phyloP scores from a whole-genome alignment of 768 basidiomycete species.

The Suillus weaverae region DNA sequence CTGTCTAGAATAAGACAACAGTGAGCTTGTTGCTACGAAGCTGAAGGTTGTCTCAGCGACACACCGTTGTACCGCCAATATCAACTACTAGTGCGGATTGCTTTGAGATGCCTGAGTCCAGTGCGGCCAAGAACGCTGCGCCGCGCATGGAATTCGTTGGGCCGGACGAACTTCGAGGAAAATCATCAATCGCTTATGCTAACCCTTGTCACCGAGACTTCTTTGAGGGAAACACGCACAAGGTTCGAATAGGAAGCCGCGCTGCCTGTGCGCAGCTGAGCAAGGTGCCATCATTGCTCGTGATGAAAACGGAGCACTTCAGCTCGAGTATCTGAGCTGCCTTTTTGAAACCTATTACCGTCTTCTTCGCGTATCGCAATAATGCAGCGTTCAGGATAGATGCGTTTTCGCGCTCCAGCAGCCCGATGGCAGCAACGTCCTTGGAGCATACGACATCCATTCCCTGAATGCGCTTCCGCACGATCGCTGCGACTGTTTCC shows the following conservation, averaged over 20 bases:
- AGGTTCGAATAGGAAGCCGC: constrained; percentile 62
- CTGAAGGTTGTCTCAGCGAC: constrained; percentile 16
- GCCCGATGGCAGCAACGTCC: constrained; percentile 57
- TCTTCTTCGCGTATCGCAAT: constrained; percentile 55
- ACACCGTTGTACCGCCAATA: constrained; percentile 60
- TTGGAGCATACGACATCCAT: constrained; percentile 54
- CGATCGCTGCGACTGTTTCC: constrained; percentile 43
- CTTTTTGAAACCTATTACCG: constrained; percentile 52
- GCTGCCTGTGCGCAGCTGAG: constrained; percentile 50
- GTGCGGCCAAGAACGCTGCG: constrained; percentile 56
- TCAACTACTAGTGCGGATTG: constrained; percentile 56
- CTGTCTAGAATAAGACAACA: constrained; percentile 36
- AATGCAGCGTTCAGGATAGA: constrained; percentile 68
- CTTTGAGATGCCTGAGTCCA: constrained; percentile 32
- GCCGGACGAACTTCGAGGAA: constrained; percentile 40
- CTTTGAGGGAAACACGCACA: constrained; percentile 27
- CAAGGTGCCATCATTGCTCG: constrained; percentile 61
- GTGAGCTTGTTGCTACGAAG: constrained; percentile 4
- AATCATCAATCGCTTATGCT: constrained; percentile 11
- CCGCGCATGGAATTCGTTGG: constrained; percentile 74
- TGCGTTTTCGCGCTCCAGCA: constrained; percentile 68
- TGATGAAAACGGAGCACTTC: constrained; percentile 52
- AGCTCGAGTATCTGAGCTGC: constrained; percentile 50
- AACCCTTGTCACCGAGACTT: constrained; percentile 18
- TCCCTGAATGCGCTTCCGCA: constrained; percentile 39